A percentile compares a stretch with the other conserved stretches of the same genome.
phyloP scores from a whole-genome alignment of 139 green algal genomes.

The Eudorina sp. region DNA sequence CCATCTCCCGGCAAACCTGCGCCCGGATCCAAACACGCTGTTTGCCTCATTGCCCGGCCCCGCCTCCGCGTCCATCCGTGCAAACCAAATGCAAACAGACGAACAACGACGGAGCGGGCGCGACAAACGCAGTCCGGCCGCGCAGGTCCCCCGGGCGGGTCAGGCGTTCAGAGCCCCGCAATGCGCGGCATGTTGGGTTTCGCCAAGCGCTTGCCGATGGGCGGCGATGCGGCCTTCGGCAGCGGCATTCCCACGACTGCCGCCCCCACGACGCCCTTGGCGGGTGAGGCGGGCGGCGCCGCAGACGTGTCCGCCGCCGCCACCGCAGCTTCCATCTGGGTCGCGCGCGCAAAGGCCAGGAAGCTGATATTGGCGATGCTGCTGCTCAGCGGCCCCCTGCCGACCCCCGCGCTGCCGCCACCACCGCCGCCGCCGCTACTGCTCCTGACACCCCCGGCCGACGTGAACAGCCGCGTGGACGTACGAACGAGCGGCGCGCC shows the following conservation, averaged over 20 bases:
- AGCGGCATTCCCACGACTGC: background rate
- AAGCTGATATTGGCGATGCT: background rate
- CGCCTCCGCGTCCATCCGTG: too few relatives aligned
- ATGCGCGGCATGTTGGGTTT: slow-evolving; percentile 28
- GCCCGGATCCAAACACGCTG: too few relatives aligned
- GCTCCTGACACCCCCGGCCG: too few relatives aligned
- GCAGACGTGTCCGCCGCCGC: background rate
- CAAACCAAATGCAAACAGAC: too few relatives aligned
- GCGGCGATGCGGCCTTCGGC: background rate
- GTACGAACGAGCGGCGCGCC: background rate
- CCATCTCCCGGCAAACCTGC: too few relatives aligned
- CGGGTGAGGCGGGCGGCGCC: background rate
- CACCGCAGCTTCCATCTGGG: background rate
- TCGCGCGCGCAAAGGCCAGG: background rate
- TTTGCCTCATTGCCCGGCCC: too few relatives aligned
- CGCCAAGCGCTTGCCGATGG: background rate
- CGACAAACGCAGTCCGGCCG: too few relatives aligned
- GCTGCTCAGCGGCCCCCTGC: background rate
- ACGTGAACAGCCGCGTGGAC: background rate
- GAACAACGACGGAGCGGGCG: too few relatives aligned
- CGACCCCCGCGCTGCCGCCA: background rate
- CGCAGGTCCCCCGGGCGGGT: too few relatives aligned
- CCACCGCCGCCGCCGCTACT: background rate
- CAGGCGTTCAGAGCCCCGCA: background rate
- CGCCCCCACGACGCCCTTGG: background rate